A percentile compares a stretch with the other conserved stretches of the same genome.
These are phyloP conservation scores for Dryas drummondii DNA, from an alignment of 306 rosid species.

Conservation along the genomic window DNA sequence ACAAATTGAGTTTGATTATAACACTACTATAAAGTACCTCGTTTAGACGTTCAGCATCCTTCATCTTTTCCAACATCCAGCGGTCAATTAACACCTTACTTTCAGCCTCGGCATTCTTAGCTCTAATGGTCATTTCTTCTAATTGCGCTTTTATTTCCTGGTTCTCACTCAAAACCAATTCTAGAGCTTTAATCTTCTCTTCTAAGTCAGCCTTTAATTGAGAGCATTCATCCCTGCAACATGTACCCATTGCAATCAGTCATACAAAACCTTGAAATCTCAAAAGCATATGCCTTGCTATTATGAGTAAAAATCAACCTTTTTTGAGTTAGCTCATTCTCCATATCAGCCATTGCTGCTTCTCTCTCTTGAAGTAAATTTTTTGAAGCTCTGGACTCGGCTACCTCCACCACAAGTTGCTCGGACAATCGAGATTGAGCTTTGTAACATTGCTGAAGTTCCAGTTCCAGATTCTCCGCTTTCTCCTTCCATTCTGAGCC, in stretches of 20 bases:
- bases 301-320: conserved; percentile 42
- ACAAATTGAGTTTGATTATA: background rate
- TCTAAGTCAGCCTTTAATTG: conserved; percentile 69
- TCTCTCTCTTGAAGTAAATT: conserved; percentile 70
- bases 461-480: conserved; percentile 71
- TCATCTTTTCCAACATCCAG: conserved; percentile 98
- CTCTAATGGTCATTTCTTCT: conserved; percentile 59
- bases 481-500: conserved; percentile 98
- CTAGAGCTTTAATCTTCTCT: conserved; percentile 68
- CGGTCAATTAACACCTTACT: conserved; percentile 89
- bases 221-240: conserved; percentile 71
- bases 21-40: conserved; percentile 54
- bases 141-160: conserved; percentile 64
- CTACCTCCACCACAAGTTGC: conserved; percentile 96
- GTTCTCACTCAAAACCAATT: conserved; percentile 70
- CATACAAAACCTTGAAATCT: conserved; percentile 13
- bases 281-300: background rate
- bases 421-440: conserved; percentile 89
- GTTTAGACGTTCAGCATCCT: conserved; percentile 98
- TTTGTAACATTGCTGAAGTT: conserved; percentile 95
- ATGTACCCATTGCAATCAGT: conserved; percentile 16
- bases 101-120: conserved; percentile 77
- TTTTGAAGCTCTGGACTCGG: conserved; percentile 76
- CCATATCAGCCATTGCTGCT: conserved; percentile 41
- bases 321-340: conserved; percentile 57